These are phyloP conservation scores for Dalechampia spathulata DNA, from an alignment of 441 rosid genomes.

Conservation along the genomic window DNA sequence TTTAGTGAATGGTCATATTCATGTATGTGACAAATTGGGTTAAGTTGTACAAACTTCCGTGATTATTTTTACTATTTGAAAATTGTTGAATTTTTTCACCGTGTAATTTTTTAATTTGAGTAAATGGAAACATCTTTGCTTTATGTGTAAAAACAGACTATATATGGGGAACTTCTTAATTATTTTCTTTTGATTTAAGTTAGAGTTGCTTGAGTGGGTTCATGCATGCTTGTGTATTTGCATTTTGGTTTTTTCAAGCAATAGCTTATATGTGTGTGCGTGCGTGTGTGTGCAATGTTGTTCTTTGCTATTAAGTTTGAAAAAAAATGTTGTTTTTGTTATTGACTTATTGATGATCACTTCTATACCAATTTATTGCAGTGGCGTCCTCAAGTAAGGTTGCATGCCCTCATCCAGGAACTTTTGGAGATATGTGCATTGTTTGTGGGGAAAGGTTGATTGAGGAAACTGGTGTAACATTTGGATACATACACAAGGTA, in stretches of 20 bases:
- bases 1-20: not conserved
- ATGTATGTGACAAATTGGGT: too few species aligned
- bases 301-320: too few species aligned
- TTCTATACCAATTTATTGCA: conserved; percentile 23
- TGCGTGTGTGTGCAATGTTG: not conserved
- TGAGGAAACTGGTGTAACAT: conserved; percentile 63
- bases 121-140: too few species aligned
- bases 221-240: not conserved
- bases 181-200: too few species aligned
- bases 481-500: conserved; percentile 77
- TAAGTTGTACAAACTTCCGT: too few species aligned
- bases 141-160: too few species aligned
- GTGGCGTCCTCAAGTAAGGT: conserved; percentile 39
- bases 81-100: too few species aligned
- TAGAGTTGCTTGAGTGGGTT: too few species aligned
- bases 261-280: not conserved
- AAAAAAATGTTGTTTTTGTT: not conserved
- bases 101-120: too few species aligned
- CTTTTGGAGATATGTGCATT: conserved; percentile 63
- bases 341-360: not conserved
- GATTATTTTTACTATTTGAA: too few species aligned
- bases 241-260: not conserved
- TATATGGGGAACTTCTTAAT: too few species aligned
- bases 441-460: conserved; percentile 53
- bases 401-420: conserved; percentile 67